These are phyloP conservation scores for Babesia divergens DNA, from an alignment of 169 alveolate species.

Conservation along the genomic window DNA sequence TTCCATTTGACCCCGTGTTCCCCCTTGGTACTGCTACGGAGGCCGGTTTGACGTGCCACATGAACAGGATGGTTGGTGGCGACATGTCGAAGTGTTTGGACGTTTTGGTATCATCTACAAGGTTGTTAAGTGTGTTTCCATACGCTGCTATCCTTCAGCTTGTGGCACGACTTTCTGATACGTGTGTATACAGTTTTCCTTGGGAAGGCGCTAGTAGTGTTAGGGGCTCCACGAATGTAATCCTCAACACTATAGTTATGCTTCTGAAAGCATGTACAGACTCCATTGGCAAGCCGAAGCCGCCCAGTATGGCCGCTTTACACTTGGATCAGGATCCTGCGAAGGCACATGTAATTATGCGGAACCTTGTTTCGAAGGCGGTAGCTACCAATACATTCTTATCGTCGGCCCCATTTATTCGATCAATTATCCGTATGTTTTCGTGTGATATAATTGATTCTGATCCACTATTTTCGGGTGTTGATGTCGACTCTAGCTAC, in stretches of 20 bases:
- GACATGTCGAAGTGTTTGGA: conserved; percentile 17
- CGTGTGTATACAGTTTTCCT: conserved; percentile 7
- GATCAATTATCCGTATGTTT: background rate
- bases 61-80: conserved; percentile 28
- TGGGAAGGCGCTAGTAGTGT: conserved; percentile 11
- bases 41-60: conserved; percentile 4
- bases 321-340: background rate
- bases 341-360: background rate
- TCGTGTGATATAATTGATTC: background rate
- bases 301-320: background rate
- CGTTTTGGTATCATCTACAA: background rate
- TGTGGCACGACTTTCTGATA: background rate
- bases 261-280: background rate
- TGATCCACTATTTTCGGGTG: background rate
- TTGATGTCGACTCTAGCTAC: background rate
- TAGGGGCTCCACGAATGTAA: background rate
- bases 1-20: conserved; percentile 48
- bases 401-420: conserved; percentile 8
- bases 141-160: conserved; percentile 43
- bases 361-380: background rate
- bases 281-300: background rate
- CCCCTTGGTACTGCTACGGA: background rate
- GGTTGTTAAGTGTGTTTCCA: conserved; percentile 16
- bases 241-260: background rate
- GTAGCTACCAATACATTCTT: background rate